These are phyloP conservation scores for Termitomyces sp. DNA, from an alignment of 1,284 basidiomycete genomes.

Conservation along the genomic window DNA sequence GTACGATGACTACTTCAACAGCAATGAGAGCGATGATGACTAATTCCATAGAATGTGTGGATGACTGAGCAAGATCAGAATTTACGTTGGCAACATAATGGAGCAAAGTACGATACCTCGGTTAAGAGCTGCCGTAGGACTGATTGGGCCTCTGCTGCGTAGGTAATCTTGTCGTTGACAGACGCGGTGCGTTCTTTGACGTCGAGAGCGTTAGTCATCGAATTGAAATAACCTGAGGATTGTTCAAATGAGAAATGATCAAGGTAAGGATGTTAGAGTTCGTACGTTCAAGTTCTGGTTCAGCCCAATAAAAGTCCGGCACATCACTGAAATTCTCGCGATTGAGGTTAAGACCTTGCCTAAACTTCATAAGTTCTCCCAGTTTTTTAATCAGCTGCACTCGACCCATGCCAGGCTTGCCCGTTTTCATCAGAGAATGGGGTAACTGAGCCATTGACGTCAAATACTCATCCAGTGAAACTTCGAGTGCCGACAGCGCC, in stretches of 20 bases:
- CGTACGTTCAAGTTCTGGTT: slow-evolving; percentile 80
- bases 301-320: slow-evolving; percentile 89
- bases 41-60: slow-evolving; percentile 84
- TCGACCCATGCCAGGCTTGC: slow-evolving; percentile 75
- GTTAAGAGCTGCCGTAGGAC: slow-evolving; percentile 74
- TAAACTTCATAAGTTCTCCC: slow-evolving; percentile 82
- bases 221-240: slow-evolving; percentile 71
- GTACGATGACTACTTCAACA: slow-evolving; percentile 83
- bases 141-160: slow-evolving; percentile 81
- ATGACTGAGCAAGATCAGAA: slow-evolving; percentile 47
- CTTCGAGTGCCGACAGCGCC: slow-evolving; percentile 78
- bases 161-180: slow-evolving; percentile 90
- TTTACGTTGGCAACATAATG: background rate
- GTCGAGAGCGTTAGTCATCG: slow-evolving; percentile 76
- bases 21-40: slow-evolving; percentile 89
- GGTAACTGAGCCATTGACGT: slow-evolving; percentile 77
- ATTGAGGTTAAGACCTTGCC: slow-evolving; percentile 84
- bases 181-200: slow-evolving; percentile 74
- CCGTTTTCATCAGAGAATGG: slow-evolving; percentile 67
- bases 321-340: slow-evolving; percentile 86
- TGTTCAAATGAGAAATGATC: background rate
- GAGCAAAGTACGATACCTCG: slow-evolving; percentile 44
- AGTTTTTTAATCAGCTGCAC: slow-evolving; percentile 83
- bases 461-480: slow-evolving; percentile 76
- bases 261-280: background rate